Evolutionary conservation across 2,329 filamentous ascomycete species (phyloP).

Genomic region (Paraphoma chrysanthemicola): DNA sequence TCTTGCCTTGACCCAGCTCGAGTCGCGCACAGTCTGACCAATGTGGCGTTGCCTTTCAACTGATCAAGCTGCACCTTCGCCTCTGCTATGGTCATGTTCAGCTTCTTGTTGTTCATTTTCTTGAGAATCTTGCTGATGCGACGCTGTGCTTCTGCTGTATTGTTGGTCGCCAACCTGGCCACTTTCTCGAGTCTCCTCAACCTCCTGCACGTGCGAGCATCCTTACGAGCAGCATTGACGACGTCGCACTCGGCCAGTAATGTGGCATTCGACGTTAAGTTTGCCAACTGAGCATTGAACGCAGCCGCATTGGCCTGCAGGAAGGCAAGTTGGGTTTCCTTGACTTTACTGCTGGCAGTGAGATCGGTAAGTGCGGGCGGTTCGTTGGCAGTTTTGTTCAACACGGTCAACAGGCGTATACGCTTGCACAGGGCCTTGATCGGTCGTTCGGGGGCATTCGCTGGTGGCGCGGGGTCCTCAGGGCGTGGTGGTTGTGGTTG

Average conservation of each 20-base stretch:
- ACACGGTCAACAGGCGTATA: conserved; percentile 24
- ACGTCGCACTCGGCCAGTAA: conserved; percentile 29
- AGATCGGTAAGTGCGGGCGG: conserved; percentile 4
- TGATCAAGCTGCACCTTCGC: conserved; percentile 31
- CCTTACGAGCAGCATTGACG: conserved; percentile 28
- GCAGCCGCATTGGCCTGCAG: background rate
- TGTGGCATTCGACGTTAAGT: conserved; percentile 11
- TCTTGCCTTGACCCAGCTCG: background rate
- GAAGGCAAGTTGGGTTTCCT: background rate
- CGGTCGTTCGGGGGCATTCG: background rate
- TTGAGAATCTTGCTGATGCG: background rate
- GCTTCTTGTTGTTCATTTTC: conserved; percentile 17
- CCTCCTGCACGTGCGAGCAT: conserved; percentile 24
- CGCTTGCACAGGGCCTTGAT: conserved; percentile 20
- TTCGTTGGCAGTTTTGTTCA: conserved; percentile 37
- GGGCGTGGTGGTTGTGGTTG: background rate
- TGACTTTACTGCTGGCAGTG: background rate
- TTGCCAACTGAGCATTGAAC: background rate
- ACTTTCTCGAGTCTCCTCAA: conserved; percentile 29
- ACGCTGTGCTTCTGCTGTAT: conserved; percentile 4
- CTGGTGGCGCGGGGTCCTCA: background rate
- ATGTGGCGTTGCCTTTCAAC: conserved; percentile 33
- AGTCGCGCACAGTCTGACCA: conserved; percentile 24
- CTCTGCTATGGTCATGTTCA: conserved; percentile 32
- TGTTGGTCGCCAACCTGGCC: conserved; percentile 27